Percentiles rank a stretch among this genome's conserved stretches.
Evolutionary conservation across 1,284 basidiomycete genomes (phyloP).

Genomic region (Ceratobasidium sp.): DNA sequence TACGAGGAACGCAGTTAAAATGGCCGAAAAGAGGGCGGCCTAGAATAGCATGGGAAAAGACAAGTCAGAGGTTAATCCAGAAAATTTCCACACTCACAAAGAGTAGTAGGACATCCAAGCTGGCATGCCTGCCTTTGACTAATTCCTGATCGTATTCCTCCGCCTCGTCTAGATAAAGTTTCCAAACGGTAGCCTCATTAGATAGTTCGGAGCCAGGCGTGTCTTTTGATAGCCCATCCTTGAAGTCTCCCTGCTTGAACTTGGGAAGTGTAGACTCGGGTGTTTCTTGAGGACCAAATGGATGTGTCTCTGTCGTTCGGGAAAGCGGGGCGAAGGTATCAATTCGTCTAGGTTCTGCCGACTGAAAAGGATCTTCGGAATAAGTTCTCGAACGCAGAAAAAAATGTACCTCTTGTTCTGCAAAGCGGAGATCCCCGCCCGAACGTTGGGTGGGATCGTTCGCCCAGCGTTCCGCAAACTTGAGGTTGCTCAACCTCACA

Average conservation of each 20-base stretch:
- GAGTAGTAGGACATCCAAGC: slow-evolving; percentile 36
- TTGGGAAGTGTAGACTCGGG: not conserved
- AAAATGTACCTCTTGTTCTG: slow-evolving; percentile 24
- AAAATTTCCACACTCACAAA: slow-evolving; percentile 8
- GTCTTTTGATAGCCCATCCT: slow-evolving; percentile 17
- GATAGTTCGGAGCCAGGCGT: slow-evolving; percentile 17
- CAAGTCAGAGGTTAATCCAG: not conserved
- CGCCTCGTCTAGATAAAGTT: slow-evolving; percentile 27
- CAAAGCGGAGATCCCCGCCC: slow-evolving; percentile 32
- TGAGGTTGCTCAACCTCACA: slow-evolving; percentile 42
- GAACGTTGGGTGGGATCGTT: slow-evolving; percentile 25
- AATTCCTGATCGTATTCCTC: slow-evolving; percentile 42
- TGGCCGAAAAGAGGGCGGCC: slow-evolving; percentile 45
- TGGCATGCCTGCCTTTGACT: slow-evolving; percentile 36
- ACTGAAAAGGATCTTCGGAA: not conserved
- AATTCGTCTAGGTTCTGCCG: slow-evolving; percentile 30
- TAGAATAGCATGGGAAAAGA: not conserved
- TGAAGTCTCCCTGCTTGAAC: slow-evolving; percentile 30
- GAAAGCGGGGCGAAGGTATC: slow-evolving; percentile 18
- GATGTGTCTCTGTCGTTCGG: not conserved
- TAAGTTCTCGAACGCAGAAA: not conserved
- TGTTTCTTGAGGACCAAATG: not conserved
- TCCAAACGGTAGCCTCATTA: slow-evolving; percentile 38
- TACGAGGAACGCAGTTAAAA: slow-evolving; percentile 42
- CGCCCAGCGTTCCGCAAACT: slow-evolving; percentile 29